Percentiles rank a stretch among this genome's conserved stretches.
Conservation (phyloP, 2,329 filamentous ascomycete genomes). For the Basipetospora sp. region DNA sequence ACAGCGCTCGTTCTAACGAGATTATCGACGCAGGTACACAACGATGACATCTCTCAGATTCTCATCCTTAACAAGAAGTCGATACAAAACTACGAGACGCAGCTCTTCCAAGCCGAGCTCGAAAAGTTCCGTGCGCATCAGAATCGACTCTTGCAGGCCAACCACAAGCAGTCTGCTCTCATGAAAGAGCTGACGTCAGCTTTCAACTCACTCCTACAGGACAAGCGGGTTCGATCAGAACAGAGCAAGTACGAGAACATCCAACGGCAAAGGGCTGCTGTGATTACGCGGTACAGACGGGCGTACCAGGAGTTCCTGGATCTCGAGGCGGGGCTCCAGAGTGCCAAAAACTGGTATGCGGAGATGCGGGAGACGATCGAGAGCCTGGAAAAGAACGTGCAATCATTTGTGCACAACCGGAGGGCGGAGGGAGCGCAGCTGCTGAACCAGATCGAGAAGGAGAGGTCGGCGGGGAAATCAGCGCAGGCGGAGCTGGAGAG, state of each 20-base stretch:
- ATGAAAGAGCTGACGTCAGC: slow-evolving; percentile 87
- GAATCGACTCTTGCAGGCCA: slow-evolving; percentile 77
- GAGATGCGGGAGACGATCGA: slow-evolving; percentile 94
- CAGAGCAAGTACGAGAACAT: slow-evolving; percentile 90
- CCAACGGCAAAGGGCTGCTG: slow-evolving; percentile 64
- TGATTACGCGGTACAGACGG: slow-evolving; percentile 76
- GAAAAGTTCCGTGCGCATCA: slow-evolving; percentile 94
- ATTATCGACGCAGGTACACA: slow-evolving; percentile 53
- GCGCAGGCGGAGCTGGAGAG: slow-evolving; percentile 65
- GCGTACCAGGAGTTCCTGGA: slow-evolving; percentile 88
- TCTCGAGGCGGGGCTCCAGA: slow-evolving; percentile 67
- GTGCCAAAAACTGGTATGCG: slow-evolving; percentile 82
- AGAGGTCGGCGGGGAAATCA: slow-evolving; percentile 46
- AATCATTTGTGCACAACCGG: slow-evolving; percentile 90
- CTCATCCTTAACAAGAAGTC: slow-evolving; percentile 96
- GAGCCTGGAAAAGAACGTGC: slow-evolving; percentile 86
- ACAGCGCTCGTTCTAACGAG: too few species aligned
- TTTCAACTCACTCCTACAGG: slow-evolving; percentile 78
- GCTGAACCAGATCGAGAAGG: slow-evolving; percentile 72
- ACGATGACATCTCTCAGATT: slow-evolving; percentile 93
- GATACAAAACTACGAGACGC: slow-evolving; percentile 77
- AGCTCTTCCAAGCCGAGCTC: slow-evolving; percentile 89
- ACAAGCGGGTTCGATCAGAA: slow-evolving; percentile 83
- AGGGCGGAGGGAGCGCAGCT: slow-evolving; percentile 82
- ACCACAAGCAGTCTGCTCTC: slow-evolving; percentile 83